Conservation (phyloP, 257 asterid genomes). For the Solanum paucissectum region DNA sequence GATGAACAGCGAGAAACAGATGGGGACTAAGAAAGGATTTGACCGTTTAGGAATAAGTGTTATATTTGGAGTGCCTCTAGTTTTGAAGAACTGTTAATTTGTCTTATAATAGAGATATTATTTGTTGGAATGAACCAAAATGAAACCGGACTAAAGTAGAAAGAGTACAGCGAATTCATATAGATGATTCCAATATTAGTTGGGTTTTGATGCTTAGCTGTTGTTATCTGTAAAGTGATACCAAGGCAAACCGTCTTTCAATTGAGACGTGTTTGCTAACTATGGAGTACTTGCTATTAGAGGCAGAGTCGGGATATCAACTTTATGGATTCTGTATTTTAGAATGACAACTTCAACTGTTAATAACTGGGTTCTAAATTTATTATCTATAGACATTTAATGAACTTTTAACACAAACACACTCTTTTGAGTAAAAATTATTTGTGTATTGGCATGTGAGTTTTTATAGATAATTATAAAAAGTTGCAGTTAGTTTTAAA, state of each 20-base stretch:
- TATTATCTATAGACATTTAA: not conserved
- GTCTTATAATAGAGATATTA: not conserved
- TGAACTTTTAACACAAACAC: not conserved
- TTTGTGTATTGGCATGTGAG: not conserved
- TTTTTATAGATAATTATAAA: not conserved
- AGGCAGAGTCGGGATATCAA: not conserved
- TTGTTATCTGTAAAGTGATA: not conserved
- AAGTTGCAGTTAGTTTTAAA: not conserved
- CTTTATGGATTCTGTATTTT: not conserved
- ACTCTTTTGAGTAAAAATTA: not conserved
- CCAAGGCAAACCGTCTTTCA: not conserved
- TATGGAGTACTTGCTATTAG: not conserved
- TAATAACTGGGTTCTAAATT: not conserved
- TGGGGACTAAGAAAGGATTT: not conserved
- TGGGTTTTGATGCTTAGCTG: not conserved
- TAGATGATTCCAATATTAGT: not conserved
- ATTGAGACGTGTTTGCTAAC: not conserved
- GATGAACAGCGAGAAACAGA: not conserved
- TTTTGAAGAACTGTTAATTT: not conserved
- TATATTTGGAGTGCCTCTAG: not conserved
- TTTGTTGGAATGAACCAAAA: not conserved
- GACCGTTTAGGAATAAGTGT: not conserved
- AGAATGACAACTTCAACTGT: not conserved
- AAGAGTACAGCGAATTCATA: not conserved
- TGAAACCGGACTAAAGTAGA: not conserved